These are phyloP conservation scores for Rhododendron ferrugineum DNA, from an alignment of 148 eudicot genomes.

Conservation along the genomic window DNA sequence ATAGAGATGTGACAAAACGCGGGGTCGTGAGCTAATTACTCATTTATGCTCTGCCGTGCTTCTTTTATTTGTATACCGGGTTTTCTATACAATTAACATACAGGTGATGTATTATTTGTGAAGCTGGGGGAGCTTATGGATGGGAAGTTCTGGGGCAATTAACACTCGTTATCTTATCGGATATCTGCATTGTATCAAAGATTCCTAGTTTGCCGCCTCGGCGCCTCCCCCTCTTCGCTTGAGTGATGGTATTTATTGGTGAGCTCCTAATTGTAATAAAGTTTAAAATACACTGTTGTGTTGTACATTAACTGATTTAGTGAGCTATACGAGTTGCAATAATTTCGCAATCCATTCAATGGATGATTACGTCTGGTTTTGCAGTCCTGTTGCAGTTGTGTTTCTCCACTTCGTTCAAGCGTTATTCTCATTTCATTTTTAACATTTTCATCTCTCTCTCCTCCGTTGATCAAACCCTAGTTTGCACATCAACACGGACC, in stretches of 20 bases:
- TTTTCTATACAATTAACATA: not conserved
- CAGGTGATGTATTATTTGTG: not conserved
- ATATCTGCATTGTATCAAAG: not conserved
- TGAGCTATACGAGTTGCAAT: not conserved
- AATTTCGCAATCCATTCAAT: not conserved
- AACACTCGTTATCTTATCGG: not conserved
- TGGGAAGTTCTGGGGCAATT: not conserved
- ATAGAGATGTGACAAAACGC: conserved; percentile 66
- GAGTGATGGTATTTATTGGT: not conserved
- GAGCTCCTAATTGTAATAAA: conserved; percentile 3
- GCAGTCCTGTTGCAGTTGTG: not conserved
- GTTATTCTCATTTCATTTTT: too few relatives aligned
- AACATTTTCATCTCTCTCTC: too few relatives aligned
- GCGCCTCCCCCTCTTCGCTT: not conserved
- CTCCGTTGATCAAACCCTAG: too few relatives aligned
- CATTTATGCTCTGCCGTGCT: not conserved
- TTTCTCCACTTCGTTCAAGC: not conserved
- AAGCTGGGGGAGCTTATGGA: conserved; percentile 5
- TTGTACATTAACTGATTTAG: not conserved
- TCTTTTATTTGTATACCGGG: not conserved
- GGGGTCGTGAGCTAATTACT: not conserved
- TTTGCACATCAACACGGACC: too few relatives aligned
- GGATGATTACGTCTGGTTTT: not conserved
- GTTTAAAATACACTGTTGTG: not conserved
- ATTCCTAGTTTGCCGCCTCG: not conserved